Percentiles rank a stretch among this genome's conserved stretches.
Evolutionary conservation across 345 rosid genomes (phyloP).

Genomic region (Camelina hispida): DNA sequence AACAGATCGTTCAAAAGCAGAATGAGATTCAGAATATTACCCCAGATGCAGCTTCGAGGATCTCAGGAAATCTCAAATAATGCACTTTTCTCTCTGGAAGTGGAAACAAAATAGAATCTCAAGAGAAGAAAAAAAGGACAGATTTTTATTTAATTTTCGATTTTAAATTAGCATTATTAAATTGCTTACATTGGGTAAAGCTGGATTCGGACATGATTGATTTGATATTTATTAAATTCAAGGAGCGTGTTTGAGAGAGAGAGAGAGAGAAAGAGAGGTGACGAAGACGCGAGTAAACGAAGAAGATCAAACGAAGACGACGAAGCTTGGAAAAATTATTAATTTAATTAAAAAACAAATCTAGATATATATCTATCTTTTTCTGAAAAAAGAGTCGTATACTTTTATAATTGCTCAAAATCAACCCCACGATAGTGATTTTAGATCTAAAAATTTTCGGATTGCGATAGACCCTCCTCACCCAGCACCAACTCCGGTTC

Average conservation of each 20-base stretch:
- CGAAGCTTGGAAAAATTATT: not conserved
- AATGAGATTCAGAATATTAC: constrained; percentile 35
- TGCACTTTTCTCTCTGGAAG: constrained; percentile 30
- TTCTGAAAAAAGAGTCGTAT: constrained; percentile 16
- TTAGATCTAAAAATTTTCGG: not conserved
- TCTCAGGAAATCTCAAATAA: constrained; percentile 23
- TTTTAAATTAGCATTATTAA: not conserved
- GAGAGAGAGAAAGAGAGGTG: not conserved
- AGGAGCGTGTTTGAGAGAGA: constrained; percentile 14
- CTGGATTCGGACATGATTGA: constrained; percentile 45
- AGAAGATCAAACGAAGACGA: constrained; percentile 12
- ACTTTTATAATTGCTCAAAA: constrained; percentile 27
- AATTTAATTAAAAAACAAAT: no score
- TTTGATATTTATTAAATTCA: constrained; percentile 18
- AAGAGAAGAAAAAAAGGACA: constrained; percentile 27
- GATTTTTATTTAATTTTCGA: not conserved
- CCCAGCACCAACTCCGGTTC: no score
- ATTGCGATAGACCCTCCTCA: not conserved
- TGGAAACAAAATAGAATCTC: constrained; percentile 16
- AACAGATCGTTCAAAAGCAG: constrained; percentile 27
- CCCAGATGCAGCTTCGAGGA: constrained; percentile 39
- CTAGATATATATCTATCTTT: not conserved
- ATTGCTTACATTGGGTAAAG: constrained; percentile 11
- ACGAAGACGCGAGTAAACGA: constrained; percentile 9
- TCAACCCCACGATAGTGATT: constrained; percentile 19